phyloP scores from a whole-genome alignment of 805 yeast genomes.

The Zygosaccharomyces gambellarensis region DNA sequence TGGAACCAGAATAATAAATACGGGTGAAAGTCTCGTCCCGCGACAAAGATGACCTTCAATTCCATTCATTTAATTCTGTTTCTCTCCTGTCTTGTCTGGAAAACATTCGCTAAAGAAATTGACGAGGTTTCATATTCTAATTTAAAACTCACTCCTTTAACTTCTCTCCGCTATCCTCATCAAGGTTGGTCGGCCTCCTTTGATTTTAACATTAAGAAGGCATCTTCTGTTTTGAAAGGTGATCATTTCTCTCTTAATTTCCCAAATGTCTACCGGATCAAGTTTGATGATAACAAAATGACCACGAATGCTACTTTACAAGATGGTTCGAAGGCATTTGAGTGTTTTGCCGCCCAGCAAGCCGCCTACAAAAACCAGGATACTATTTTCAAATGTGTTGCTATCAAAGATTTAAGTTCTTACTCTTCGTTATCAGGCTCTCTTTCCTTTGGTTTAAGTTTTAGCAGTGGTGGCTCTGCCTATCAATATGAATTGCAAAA shows the following conservation, averaged over 20 bases:
- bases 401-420: slow-evolving; percentile 18
- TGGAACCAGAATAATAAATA: neutral
- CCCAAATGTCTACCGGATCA: slow-evolving; percentile 35
- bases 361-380: slow-evolving; percentile 33
- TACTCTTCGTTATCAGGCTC: slow-evolving; percentile 27
- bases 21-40: neutral
- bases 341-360: slow-evolving; percentile 34
- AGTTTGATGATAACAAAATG: slow-evolving; percentile 25
- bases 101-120: slow-evolving; percentile 14
- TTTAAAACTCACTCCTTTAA: slow-evolving; percentile 13
- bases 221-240: slow-evolving; percentile 19
- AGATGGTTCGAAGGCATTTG: slow-evolving; percentile 28
- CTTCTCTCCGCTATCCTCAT: slow-evolving; percentile 23
- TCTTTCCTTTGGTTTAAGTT: slow-evolving; percentile 29
- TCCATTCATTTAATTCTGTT: slow-evolving; percentile 8
- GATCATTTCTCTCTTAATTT: slow-evolving; percentile 29
- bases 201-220: slow-evolving; percentile 21
- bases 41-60: neutral
- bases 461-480: slow-evolving; percentile 36
- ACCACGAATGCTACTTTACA: slow-evolving; percentile 18
- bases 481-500: slow-evolving; percentile 31
- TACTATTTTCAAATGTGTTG: slow-evolving; percentile 32
- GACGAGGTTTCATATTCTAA: slow-evolving; percentile 13
- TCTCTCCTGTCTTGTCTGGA: neutral
- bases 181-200: slow-evolving; percentile 35